Base-by-base conservation (phyloP, 352 stramenopile species). In the Globisporangium cederbergense region DNA sequence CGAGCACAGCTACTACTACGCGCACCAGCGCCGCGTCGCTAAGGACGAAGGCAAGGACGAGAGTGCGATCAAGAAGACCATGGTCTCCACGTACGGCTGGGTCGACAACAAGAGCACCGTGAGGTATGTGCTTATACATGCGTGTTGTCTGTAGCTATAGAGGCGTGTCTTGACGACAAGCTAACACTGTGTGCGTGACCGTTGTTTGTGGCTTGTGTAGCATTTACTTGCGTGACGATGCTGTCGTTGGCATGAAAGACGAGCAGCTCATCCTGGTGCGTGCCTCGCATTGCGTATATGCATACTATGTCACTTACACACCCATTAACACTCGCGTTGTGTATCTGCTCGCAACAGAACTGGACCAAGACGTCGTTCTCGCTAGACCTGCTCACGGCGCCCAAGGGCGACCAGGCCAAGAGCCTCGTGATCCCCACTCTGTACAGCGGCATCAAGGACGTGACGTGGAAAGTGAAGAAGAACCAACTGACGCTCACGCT, bases 1-100 rank as follows among this genome's bases (percentile, higher is more conserved):
- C 42, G 74, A 84, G 28, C 79, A 94, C 72, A 93, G 85, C 73
- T 96, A 96, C 74, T 93, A 93, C 70, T 96, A 93, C 68, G 74
- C 82, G 10, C 85, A 90, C 72, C 64, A 86, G 63, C 70, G 53
- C 18, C 75, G 66, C 59, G 67, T 75, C 14, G 49, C 65, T 32
- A 76, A 74, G 14, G 60, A 64, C 30, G 60, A 64, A 25, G 57
- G 58, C 9, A 60, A 74, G 25, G 45, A 60, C 40, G 51, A 30
- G 3, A 38, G 51, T 36, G 55, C 43, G 40, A 58, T 80, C 47
- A 74, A 73, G 28, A 90, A 89, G 65, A 79, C 75, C 25, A 78
- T 74, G 60, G 77, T 91, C 28, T 91, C 84, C 25, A 83, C 81
- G 13, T 95, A 92, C 65, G 82, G 84, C 62, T 95, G 86, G 86